Percentiles rank a stretch among this genome's conserved stretches.
phyloP scores from a whole-genome alignment of 73 alveolate species.

The Tetrahymena elliotti region DNA sequence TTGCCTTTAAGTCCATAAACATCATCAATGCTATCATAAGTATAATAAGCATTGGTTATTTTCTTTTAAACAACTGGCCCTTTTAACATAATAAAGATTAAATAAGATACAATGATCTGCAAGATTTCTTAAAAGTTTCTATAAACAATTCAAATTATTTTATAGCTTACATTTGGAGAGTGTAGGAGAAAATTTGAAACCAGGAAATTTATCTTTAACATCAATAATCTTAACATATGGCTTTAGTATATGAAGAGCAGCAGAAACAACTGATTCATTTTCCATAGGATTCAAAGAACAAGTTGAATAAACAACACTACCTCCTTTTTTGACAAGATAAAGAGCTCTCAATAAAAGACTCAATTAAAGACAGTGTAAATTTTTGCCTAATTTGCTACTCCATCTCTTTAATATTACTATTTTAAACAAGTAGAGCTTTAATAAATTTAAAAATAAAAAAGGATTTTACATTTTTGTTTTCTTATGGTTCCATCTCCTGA shows the following conservation, averaged over 20 bases:
- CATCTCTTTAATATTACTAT: slow-evolving; percentile 47
- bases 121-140: background rate
- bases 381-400: slow-evolving; percentile 49
- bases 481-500: slow-evolving; percentile 54
- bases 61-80: background rate
- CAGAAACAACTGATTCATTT: slow-evolving; percentile 51
- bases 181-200: background rate
- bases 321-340: slow-evolving; percentile 52
- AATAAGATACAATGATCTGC: background rate
- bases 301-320: slow-evolving; percentile 44
- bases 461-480: slow-evolving; percentile 19
- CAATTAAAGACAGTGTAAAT: slow-evolving; percentile 50
- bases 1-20: background rate
- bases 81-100: background rate
- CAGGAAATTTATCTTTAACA: background rate
- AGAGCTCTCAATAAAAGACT: slow-evolving; percentile 52
- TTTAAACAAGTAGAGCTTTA: background rate
- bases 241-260: slow-evolving; percentile 2
- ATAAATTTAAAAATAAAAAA: background rate
- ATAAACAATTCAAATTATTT: too few relatives aligned
- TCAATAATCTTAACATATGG: background rate
- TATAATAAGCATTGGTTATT: background rate
- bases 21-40: background rate
- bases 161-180: background rate
- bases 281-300: slow-evolving; percentile 49